phyloP scores from a whole-genome alignment of 257 asterid species.

The Plantago major region DNA sequence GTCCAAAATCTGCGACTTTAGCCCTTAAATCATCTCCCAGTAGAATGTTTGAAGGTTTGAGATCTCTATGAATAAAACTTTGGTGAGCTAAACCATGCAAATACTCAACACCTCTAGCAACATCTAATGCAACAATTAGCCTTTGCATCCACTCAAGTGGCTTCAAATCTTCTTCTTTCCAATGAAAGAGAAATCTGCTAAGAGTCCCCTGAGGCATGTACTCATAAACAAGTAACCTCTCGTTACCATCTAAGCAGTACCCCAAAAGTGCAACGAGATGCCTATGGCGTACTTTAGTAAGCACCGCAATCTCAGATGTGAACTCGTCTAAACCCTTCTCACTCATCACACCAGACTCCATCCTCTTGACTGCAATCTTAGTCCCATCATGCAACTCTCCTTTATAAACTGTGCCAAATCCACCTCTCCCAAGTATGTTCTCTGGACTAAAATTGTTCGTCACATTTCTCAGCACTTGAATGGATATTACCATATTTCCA shows the following conservation, averaged over 20 bases:
- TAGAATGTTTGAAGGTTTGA: conserved; percentile 83
- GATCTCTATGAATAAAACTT: conserved; percentile 85
- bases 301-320: conserved; percentile 81
- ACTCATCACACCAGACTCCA: conserved; percentile 74
- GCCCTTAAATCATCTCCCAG: conserved; percentile 91
- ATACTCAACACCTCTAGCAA: conserved; percentile 84
- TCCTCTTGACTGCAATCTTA: conserved; percentile 78
- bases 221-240: conserved; percentile 74
- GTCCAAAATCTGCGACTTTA: conserved; percentile 89
- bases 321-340: conserved; percentile 83
- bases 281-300: conserved; percentile 83
- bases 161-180: conserved; percentile 66
- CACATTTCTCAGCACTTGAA: conserved; percentile 62
- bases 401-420: conserved; percentile 83
- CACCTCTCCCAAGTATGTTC: conserved; percentile 71
- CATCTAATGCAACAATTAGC: conserved; percentile 70
- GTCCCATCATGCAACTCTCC: conserved; percentile 87
- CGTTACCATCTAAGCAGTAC: conserved; percentile 69
- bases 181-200: conserved; percentile 59
- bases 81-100: conserved; percentile 86
- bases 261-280: conserved; percentile 83
- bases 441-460: conserved; percentile 59
- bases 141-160: conserved; percentile 90
- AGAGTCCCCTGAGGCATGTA: conserved; percentile 93
- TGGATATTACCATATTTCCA: conserved; percentile 63